phyloP scores from a whole-genome alignment of 495 filamentous ascomycete species.

The Trichoderma virens region DNA sequence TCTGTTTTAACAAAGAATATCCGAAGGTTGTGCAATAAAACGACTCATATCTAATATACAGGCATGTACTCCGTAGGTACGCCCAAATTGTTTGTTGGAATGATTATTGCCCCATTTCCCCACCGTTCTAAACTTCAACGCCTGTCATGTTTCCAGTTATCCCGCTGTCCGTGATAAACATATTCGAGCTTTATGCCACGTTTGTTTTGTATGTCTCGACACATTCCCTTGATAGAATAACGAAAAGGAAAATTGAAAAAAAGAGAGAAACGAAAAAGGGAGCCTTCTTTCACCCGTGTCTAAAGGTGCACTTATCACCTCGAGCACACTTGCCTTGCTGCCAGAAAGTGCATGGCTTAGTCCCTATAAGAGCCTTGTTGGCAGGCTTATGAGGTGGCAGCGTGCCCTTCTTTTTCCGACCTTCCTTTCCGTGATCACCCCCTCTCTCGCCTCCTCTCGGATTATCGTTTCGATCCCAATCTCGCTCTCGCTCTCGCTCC shows the following conservation, averaged over 20 bases:
- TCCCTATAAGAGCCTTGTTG: slow-evolving; percentile 40
- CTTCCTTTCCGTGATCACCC: slow-evolving; percentile 8
- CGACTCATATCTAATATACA: no score
- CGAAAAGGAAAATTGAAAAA: not conserved
- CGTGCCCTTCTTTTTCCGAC: slow-evolving; percentile 13
- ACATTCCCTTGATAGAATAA: not conserved
- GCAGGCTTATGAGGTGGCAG: slow-evolving; percentile 29
- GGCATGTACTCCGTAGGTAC: no score
- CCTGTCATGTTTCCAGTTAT: not conserved
- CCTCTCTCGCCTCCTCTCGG: slow-evolving; percentile 9
- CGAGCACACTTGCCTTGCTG: slow-evolving; percentile 72
- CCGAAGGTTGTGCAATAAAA: no score
- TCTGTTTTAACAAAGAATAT: no score
- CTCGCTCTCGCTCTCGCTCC: slow-evolving; percentile 4
- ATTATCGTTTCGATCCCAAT: slow-evolving; percentile 5
- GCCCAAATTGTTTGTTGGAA: no score
- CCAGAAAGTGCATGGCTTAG: slow-evolving; percentile 69
- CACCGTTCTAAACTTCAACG: not conserved
- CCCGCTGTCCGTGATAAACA: not conserved
- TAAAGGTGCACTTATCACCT: slow-evolving; percentile 77
- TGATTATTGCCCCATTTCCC: no score
- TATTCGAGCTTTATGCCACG: not conserved
- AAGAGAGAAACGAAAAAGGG: not conserved
- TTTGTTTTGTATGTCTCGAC: not conserved
- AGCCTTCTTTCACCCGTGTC: slow-evolving; percentile 46